Evolutionary conservation across 2,329 filamentous ascomycete species (phyloP).

Genomic region (Fusarium chuoi): DNA sequence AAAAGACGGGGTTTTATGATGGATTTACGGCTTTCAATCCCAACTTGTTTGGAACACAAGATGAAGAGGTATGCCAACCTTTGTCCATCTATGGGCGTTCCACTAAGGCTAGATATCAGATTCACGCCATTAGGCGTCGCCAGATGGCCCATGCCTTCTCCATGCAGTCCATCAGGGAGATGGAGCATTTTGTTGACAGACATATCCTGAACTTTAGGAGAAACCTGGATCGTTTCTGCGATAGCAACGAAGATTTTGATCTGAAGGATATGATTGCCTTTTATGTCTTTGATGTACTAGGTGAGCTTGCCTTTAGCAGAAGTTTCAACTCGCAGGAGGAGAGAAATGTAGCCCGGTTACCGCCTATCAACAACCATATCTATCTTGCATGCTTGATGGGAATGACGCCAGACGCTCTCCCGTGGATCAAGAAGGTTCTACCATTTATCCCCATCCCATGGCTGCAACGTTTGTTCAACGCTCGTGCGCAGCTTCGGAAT

Average conservation of each 20-base stretch:
- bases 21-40: neutral
- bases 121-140: neutral
- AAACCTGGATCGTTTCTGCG: neutral
- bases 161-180: neutral
- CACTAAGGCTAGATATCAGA: neutral
- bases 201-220: neutral
- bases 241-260: neutral
- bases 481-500: neutral
- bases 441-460: neutral
- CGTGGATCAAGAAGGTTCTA: neutral
- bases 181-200: neutral
- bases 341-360: neutral
- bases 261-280: neutral
- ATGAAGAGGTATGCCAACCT: neutral
- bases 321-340: neutral
- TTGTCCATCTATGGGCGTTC: too few species aligned
- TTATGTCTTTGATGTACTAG: neutral
- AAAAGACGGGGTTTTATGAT: neutral
- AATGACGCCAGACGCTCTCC: neutral
- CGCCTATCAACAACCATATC: neutral
- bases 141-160: neutral
- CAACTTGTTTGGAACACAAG: neutral
- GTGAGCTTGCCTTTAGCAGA: neutral
- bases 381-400: neutral
- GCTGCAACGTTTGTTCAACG: neutral